phyloP scores from a whole-genome alignment of 495 filamentous ascomycete species.

The Trichoderma gamsii region DNA sequence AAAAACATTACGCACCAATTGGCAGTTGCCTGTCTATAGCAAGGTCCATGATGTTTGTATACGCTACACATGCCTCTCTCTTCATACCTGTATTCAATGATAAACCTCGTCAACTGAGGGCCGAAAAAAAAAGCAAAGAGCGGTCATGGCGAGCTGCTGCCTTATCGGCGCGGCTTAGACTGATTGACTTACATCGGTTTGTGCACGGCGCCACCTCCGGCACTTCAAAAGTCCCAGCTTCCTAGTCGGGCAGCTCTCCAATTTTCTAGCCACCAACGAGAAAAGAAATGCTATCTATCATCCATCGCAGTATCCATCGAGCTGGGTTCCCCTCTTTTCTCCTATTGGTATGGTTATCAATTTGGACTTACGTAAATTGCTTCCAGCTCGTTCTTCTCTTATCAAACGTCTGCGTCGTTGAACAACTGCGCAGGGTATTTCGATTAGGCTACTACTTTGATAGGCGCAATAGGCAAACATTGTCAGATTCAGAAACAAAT shows the following conservation, averaged over 20 bases:
- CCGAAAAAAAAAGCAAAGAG: neutral
- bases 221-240: constrained; percentile 12
- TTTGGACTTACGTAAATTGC: too few relatives aligned
- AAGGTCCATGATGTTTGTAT: neutral
- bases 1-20: neutral
- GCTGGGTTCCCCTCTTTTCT: neutral
- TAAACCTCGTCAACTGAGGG: neutral
- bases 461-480: too few relatives aligned
- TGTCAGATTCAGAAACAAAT: too few relatives aligned
- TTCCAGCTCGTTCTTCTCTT: too few relatives aligned
- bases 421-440: too few relatives aligned
- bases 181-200: neutral
- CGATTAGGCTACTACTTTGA: too few relatives aligned
- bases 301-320: neutral
- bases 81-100: neutral
- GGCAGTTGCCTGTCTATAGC: neutral
- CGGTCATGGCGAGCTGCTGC: neutral
- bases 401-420: too few relatives aligned
- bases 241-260: neutral
- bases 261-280: neutral
- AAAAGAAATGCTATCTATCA: neutral
- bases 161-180: neutral
- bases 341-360: neutral
- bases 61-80: neutral
- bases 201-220: constrained; percentile 7